A percentile compares a stretch with the other conserved stretches of the same genome.
These are phyloP conservation scores for Ceratobasidium sp. DNA, from an alignment of 1,284 basidiomycete genomes.

Conservation along the genomic window DNA sequence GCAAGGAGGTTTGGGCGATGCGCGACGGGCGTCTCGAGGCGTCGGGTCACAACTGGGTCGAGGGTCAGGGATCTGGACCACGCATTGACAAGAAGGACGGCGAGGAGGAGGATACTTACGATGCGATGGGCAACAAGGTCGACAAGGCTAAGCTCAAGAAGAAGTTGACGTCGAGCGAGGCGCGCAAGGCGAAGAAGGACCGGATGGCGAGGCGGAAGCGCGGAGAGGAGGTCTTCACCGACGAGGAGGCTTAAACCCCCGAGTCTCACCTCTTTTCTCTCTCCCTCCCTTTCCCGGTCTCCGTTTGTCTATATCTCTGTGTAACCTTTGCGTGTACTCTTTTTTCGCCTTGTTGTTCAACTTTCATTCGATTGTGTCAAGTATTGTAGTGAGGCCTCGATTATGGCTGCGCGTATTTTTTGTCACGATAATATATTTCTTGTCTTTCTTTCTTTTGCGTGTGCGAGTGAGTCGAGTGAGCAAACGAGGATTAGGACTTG, in stretches of 20 bases:
- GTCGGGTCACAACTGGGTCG: slow-evolving; percentile 98
- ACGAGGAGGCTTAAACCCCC: slow-evolving; percentile 69
- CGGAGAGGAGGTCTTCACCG: slow-evolving; percentile 81
- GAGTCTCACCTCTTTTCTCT: too few relatives aligned
- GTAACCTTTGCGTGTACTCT: slow-evolving; percentile 43
- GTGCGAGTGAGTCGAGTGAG: slow-evolving; percentile 66
- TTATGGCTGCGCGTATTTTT: slow-evolving; percentile 51
- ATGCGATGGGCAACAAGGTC: slow-evolving; percentile 97
- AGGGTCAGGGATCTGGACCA: slow-evolving; percentile 92
- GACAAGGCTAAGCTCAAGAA: slow-evolving; percentile 84
- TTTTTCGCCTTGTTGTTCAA: slow-evolving; percentile 60
- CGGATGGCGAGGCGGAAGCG: slow-evolving; percentile 90
- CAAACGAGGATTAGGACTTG: slow-evolving; percentile 81
- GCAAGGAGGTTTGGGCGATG: slow-evolving; percentile 95
- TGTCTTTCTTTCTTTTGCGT: slow-evolving; percentile 30
- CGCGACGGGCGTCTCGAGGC: slow-evolving; percentile 92
- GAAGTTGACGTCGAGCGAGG: slow-evolving; percentile 85
- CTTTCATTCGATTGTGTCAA: slow-evolving; percentile 46
- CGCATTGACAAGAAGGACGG: slow-evolving; percentile 91
- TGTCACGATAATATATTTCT: slow-evolving; percentile 10
- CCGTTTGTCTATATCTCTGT: slow-evolving; percentile 33
- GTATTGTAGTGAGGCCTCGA: slow-evolving; percentile 45
- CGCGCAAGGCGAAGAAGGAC: slow-evolving; percentile 94
- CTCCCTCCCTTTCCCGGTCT: background rate
- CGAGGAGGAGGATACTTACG: slow-evolving; percentile 89